A percentile compares a stretch with the other conserved stretches of the same genome.
Evolutionary conservation across 2,329 filamentous ascomycete genomes (phyloP).

Genomic region (Claviceps paspali): DNA sequence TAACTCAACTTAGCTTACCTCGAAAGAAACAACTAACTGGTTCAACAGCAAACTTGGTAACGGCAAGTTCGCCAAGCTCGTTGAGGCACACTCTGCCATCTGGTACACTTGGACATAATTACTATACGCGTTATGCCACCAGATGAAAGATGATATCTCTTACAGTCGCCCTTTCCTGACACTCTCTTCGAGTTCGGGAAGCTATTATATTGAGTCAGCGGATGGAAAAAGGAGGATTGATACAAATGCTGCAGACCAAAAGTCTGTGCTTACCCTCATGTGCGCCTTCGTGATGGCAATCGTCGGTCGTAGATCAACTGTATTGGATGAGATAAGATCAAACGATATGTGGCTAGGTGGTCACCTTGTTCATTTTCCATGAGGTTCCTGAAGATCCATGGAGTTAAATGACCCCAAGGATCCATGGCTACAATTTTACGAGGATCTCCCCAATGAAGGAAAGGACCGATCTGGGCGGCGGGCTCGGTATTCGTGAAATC

Average conservation of each 20-base stretch:
- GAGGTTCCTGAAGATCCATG: constrained; percentile 67
- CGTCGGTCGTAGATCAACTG: constrained; percentile 72
- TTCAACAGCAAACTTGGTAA: constrained; percentile 94
- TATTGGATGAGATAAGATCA: constrained; percentile 5
- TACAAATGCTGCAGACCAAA: neutral
- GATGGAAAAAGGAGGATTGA: neutral
- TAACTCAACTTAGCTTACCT: no score
- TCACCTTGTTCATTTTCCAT: constrained; percentile 59
- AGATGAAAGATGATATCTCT: constrained; percentile 10
- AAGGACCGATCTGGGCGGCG: constrained; percentile 75
- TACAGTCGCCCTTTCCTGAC: constrained; percentile 63
- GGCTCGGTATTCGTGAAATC: constrained; percentile 69
- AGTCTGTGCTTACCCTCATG: constrained; percentile 49
- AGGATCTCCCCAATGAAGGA: constrained; percentile 74
- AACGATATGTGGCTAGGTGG: neutral
- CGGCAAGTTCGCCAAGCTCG: constrained; percentile 68
- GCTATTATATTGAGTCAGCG: constrained; percentile 18
- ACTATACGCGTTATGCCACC: neutral
- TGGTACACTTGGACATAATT: constrained; percentile 26
- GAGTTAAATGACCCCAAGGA: constrained; percentile 74
- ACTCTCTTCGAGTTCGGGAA: constrained; percentile 87
- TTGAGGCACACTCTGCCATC: constrained; percentile 91
- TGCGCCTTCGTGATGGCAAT: constrained; percentile 87
- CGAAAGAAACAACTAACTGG: constrained; percentile 44
- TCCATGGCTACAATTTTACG: constrained; percentile 98